Base-by-base conservation (phyloP, 2,329 filamentous ascomycete genomes). In the Hypoxylon sp. region DNA sequence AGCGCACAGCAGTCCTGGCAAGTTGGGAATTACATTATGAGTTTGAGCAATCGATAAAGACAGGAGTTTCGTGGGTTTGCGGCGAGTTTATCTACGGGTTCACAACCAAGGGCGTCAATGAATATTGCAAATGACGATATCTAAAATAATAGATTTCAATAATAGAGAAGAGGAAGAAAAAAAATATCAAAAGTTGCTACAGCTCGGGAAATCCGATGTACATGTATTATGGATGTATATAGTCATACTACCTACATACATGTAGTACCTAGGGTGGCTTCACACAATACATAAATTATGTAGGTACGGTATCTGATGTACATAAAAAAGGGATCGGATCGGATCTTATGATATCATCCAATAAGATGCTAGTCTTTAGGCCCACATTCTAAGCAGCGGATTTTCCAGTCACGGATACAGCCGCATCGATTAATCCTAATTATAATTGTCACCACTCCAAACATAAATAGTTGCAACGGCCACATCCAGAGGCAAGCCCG, bases 351-450 rank as follows among this genome's bases (percentile, higher is more conserved):
- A 49, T 17, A 43, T 19, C 34, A 30, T 6, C 56, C 56, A 60
- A 60, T 60, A 4, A 43, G 5, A 2, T 17, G 6, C 34, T 2
- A 21, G 4, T 50, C 1, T 23, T 19, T 11, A 11, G 32, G 36
- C 32, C 60, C 60, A 63, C 45, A 48, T 48, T 9, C 13, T 28
- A n/a, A 38, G 30, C 41, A 23, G 51, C 46, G 58, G 52, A 62
- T 66, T 66, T 66, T 63, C 53, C 38, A 58, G 43, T 21, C 17
- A 41, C 34, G 17, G 17, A 34, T 53, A 53, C 28, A 51, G 5
- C 25, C 14, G 38, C 25, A 51, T 34, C 34, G n/a, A 30, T 49
- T 41, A 36, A 36, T 36, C 23, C 43, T 36, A 36, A 52, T 48
- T 30, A 13, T 41, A 28, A 25, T 23, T 41, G 50, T 45, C 34